A percentile compares a stretch with the other conserved stretches of the same genome.
phyloP scores from a whole-genome alignment of 108 stramenopile genomes.

The Nannochloropsis oceanica region DNA sequence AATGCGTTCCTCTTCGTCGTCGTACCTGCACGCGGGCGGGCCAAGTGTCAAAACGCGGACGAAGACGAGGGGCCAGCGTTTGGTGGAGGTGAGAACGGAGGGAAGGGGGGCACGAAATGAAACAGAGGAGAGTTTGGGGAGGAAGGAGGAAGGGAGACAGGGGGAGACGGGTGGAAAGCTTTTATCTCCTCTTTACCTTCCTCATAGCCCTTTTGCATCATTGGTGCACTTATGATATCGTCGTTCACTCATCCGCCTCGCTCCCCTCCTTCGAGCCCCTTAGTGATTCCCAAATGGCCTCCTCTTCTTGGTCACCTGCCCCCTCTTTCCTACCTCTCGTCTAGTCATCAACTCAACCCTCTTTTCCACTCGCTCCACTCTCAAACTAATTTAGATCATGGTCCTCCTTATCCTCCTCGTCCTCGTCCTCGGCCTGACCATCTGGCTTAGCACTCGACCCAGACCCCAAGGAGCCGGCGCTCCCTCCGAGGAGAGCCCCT shows the following conservation, averaged over 20 bases:
- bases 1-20: background rate
- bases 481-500: background rate
- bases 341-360: background rate
- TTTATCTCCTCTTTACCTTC: no score
- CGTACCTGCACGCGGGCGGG: background rate
- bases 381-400: background rate
- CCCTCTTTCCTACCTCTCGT: background rate
- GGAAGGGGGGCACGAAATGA: background rate
- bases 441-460: background rate
- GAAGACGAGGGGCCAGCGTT: background rate
- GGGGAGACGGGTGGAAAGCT: background rate
- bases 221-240: background rate
- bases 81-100: background rate
- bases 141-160: background rate
- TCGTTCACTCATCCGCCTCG: background rate
- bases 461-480: background rate
- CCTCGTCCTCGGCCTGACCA: background rate
- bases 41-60: background rate
- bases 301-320: background rate
- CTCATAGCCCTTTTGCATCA: no score
- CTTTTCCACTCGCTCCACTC: background rate
- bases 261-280: background rate
- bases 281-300: background rate
- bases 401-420: background rate
- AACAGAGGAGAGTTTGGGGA: background rate